Conservation (phyloP, 306 rosid species). For the Prinsepia uniflora region DNA sequence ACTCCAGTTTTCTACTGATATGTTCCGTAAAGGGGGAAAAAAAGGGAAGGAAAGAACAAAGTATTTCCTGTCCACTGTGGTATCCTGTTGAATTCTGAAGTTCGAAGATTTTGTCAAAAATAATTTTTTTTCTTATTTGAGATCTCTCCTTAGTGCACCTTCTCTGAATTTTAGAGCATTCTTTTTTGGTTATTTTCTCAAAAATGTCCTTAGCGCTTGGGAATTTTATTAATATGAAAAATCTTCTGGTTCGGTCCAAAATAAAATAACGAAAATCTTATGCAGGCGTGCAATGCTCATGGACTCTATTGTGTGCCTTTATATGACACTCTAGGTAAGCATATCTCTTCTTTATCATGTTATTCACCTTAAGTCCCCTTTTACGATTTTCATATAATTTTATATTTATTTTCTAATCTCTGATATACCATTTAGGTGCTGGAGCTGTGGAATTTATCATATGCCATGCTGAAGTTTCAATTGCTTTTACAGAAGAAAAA, state of each 20-base stretch:
- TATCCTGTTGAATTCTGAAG: not conserved
- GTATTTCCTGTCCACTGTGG: not conserved
- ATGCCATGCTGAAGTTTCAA: slow-evolving; percentile 74
- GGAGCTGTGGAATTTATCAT: slow-evolving; percentile 84
- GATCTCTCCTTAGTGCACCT: not conserved
- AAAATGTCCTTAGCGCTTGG: slow-evolving; percentile 13
- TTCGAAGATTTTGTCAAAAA: not conserved
- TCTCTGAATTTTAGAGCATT: not conserved
- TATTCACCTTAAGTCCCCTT: not conserved
- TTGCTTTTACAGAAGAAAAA: slow-evolving; percentile 76
- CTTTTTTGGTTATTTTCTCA: slow-evolving; percentile 12
- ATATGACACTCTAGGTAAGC: slow-evolving; percentile 86
- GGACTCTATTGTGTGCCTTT: slow-evolving; percentile 93
- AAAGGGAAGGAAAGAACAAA: not conserved
- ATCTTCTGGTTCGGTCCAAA: not conserved
- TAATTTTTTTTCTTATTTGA: not conserved
- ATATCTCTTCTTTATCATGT: slow-evolving; percentile 25
- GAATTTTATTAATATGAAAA: slow-evolving; percentile 18
- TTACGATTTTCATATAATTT: slow-evolving; percentile 2
- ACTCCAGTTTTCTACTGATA: not conserved
- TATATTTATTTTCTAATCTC: slow-evolving; percentile 23
- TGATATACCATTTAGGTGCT: slow-evolving; percentile 56
- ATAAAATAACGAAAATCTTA: slow-evolving; percentile 14
- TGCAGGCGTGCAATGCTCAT: slow-evolving; percentile 98
- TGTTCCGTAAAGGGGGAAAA: not conserved